Base-by-base conservation (phyloP, 495 filamentous ascomycete species). In the Cryomyces antarcticus region DNA sequence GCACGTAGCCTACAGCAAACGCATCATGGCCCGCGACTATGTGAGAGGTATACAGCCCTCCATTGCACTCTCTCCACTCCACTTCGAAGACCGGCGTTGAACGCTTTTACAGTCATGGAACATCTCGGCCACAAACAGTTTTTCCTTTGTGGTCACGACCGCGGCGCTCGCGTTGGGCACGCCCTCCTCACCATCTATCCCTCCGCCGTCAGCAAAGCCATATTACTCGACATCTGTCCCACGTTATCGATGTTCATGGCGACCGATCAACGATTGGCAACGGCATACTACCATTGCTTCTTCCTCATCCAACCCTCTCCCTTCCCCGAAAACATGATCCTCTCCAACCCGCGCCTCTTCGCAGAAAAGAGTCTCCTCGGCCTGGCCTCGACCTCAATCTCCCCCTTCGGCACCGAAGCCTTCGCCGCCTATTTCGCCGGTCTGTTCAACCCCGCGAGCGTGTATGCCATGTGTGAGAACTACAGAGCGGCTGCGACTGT, bases 271-370 rank as follows among this genome's bases (percentile, higher is more conserved):
- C 33, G 34, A 0, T 61, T 64, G 27, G 60, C 62, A 7, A 57
- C 43, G 29, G 50, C 46, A 4, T 66, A 64, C 43, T 66, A 51
- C 41, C 62, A 66, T 41, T 66, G 62, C 62, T 64, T 64, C 35
- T 62, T 66, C 45, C 55, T 66, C n/a, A 57, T 60, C 28, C 62
- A 66, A 41, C 37, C 39, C 0, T 30, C 44, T 0, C 62, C 62
- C 0, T 54, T 62, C 17, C 62, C 62, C 1, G 62, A 66, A 39
- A 49, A 28, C 6, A 17, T 57, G 13, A 62, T 64, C 37, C 34
- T 42, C n/a, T 31, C 30, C 2, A 49, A 48, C 40, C 47, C 53
- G 7, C 34, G 49, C 30, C 30, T 39, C 7, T 60, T 58, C 40
- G 31, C 49, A 31, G 41, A 49, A 13, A 37, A 37, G 5, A 55